Evolutionary conservation across 2,329 filamentous ascomycete genomes (phyloP), one percentile per base, ranked within the genome.

Genomic region (Xylaria sp.): DNA sequence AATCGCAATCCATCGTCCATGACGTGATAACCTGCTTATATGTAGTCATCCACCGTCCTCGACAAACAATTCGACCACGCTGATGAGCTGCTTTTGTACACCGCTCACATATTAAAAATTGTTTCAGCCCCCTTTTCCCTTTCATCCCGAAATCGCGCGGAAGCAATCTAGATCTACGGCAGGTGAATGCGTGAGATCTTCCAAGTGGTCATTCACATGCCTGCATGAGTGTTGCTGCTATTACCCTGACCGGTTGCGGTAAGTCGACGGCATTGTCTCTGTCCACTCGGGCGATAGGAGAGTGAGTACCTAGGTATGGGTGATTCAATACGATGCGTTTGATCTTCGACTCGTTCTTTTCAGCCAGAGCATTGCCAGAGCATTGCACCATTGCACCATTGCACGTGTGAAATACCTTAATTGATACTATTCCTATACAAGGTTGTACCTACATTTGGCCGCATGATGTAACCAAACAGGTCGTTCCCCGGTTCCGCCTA

Each of bases 21-120:
- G 69, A 67, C 69, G 69, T 67, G 69, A 69, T 71, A 43, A 30
- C 48, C 39, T 20, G 61, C 63, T 58, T 63, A 59, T 56, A 71
- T 71, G 63, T 66, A 45, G 53, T 71, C 64, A 71, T 71, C 23
- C 32, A 52, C 20, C 46, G 43, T 60, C 3, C 58, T 52, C 60
- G 60, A 60, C 48, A 32, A 32, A 20, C 41, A 60, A 69, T 67
- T 67, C 60, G 64, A 59, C 59, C 50, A 67, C 32, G 34, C 13
- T 30, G 50, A 61, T 34, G 60, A 58, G 36, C 18, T 34, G 23
- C 30, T 46, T 46, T 45, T 15, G 39, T 60, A 56, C 63, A 66
- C 66, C 66, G 63, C 66, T 65, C n/a, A 32, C 45, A 60, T 56
- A 55, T 55, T 43, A 41, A 64, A 1, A 53, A 36, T 45, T 45